Base-by-base conservation (phyloP, 352 stramenopile genomes). In the Phytophthora pisi region DNA sequence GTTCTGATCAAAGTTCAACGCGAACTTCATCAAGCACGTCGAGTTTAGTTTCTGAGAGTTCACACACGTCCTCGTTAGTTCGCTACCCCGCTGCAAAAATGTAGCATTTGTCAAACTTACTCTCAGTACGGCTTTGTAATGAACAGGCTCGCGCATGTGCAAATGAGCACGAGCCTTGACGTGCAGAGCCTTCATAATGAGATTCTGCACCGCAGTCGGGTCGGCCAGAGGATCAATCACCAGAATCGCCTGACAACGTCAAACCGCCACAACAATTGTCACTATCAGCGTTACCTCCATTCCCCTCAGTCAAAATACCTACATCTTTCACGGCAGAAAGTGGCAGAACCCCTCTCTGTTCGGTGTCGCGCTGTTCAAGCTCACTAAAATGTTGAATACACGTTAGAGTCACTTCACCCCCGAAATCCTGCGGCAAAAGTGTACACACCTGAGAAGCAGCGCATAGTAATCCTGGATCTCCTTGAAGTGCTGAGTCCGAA, bases 401-500 rank as follows among this genome's bases (percentile, higher is more conserved):
- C 43, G 11, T 13, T 50, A 50, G 16, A 50, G 46, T 11, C 20
- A 31, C 23, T 49, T 24, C 13, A 16, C 8, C 11, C 7, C 34
- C 16, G n/a, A 30, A 20, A 18, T 52, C 31, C 40, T 3, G 15
- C 38, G 0, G 23, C 10, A 52, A 31, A 30, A 52, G 23, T 11
- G 7, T 50, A 18, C 31, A 24, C 58, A 93, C 86, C 75, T 78
- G 2, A 78, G 46, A 3, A 95, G 68, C 5, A 80, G 65, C 5
- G 64, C 38, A 51, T 93, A 92, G 45, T 90, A 93, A 46, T 93
- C 84, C 52, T 92, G 83, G 43, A 95, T 91, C 66, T 95, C 84
- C 58, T 92, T 92, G 38, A 91, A 92, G 43, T 95, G 86, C 72
- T 95, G 86, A 16, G 84, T 84, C 24, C 86, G 86, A 1, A 95